These are phyloP conservation scores for Penicillium digitatum DNA, from an alignment of 2,329 filamentous ascomycete species.

Conservation along the genomic window DNA sequence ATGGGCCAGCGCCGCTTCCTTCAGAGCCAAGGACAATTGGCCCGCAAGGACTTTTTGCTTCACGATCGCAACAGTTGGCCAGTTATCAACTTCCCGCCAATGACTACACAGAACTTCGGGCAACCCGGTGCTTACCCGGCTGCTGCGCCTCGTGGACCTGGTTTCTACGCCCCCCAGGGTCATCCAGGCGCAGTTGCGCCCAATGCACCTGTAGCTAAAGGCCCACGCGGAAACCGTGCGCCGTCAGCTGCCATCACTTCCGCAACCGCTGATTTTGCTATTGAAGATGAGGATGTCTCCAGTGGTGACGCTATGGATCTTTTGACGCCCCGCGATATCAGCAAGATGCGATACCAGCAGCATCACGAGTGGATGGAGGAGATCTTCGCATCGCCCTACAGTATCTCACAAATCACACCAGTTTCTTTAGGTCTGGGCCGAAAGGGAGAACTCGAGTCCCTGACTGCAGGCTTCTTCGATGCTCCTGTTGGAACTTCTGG, in stretches of 20 bases:
- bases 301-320: slow-evolving; percentile 86
- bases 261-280: slow-evolving; percentile 45
- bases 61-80: slow-evolving; percentile 89
- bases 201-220: slow-evolving; percentile 29
- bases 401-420: slow-evolving; percentile 77
- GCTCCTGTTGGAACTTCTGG: slow-evolving; percentile 42
- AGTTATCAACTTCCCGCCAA: slow-evolving; percentile 65
- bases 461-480: slow-evolving; percentile 84
- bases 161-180: slow-evolving; percentile 32
- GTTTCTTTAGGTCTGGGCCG: slow-evolving; percentile 82
- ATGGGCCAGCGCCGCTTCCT: slow-evolving; percentile 53
- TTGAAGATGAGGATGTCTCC: slow-evolving; percentile 85
- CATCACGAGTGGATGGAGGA: slow-evolving; percentile 99
- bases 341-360: slow-evolving; percentile 78
- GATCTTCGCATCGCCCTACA: slow-evolving; percentile 84
- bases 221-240: slow-evolving; percentile 44
- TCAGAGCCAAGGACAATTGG: slow-evolving; percentile 72
- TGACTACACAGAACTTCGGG: slow-evolving; percentile 51
- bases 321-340: slow-evolving; percentile 84
- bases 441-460: slow-evolving; percentile 71
- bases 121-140: slow-evolving; percentile 43
- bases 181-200: slow-evolving; percentile 27
- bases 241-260: slow-evolving; percentile 36
- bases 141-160: slow-evolving; percentile 37
- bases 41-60: slow-evolving; percentile 91